Evolutionary conservation across 768 basidiomycete genomes (phyloP), one percentile per base, ranked within the genome.

Genomic region (Suillus alpinus): DNA sequence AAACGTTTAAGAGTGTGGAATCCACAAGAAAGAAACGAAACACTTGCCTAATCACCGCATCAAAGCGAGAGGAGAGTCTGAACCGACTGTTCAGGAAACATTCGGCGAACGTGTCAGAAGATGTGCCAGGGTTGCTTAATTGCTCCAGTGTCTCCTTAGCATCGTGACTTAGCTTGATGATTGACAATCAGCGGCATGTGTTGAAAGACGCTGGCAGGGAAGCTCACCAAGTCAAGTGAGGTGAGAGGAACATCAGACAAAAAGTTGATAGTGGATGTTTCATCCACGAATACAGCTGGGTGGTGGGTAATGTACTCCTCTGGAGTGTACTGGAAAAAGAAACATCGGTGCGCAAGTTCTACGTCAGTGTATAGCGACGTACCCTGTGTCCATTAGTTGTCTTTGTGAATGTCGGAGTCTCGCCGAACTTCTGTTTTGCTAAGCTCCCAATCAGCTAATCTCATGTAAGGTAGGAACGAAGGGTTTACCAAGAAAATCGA

Each of bases 401-500:
- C 68, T 84, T 91, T 43, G 89, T 78, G 60, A 88, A 92, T 2
- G 86, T 74, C 0, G 81, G 77, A 0, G 82, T 80, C 7, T 75
- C 77, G 37, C 70, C 74, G 56, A 91, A 91, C 58, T 93, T 84
- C 59, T 87, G 87, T 59, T 86, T 86, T 4, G 89, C 93, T 95
- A 52, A 59, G 13, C 44, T 41, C 39, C 12, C 57, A 43, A 62
- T 73, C 12, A 72, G 57, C 36, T 18, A 12, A 26, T 40, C 16
- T 55, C 37, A 58, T 34, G n/a, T 41, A 29, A 51, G 23, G 13
- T 3, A 50, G 31, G 47, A 51, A 29, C 32, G 40, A 59, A 14
- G 16, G 26, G 32, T 88, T 64, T 68, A 94, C 94, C 84, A 26
- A 98, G 71, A 68, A 95, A 88, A 70, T 95, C 92, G 65, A 96